Evolutionary conservation across 345 rosid genomes (phyloP).

Genomic region (Melaleuca alternifolia): DNA sequence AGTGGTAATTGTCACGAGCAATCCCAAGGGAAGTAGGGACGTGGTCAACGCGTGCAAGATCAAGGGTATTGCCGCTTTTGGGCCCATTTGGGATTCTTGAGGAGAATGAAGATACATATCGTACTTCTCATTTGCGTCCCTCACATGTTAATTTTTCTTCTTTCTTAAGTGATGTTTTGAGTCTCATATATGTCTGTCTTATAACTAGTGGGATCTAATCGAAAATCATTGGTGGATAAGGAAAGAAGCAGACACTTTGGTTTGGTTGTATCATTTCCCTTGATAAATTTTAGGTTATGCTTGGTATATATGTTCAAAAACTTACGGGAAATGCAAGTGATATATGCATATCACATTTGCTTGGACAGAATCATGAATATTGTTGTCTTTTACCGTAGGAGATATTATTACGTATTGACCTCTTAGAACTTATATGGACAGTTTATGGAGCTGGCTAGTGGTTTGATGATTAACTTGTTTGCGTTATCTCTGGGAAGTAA

Average conservation of each 20-base stretch:
- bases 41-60: constrained; percentile 57
- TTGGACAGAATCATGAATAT: neutral
- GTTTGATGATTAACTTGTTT: neutral
- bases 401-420: neutral
- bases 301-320: neutral
- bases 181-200: neutral
- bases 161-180: neutral
- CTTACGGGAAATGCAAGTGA: neutral
- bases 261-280: neutral
- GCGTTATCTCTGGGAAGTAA: neutral
- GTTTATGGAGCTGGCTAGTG: neutral
- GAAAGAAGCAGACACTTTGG: neutral
- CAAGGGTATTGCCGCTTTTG: constrained; percentile 58
- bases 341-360: neutral
- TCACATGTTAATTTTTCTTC: neutral
- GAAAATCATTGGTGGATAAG: neutral
- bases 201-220: neutral
- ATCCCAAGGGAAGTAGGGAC: constrained; percentile 80
- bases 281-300: neutral
- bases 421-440: neutral
- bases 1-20: constrained; percentile 71
- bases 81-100: constrained; percentile 89
- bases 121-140: neutral
- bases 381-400: neutral
- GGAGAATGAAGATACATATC: neutral